Conservation (phyloP, 2,329 filamentous ascomycete genomes). For the Madurella mycetomatis region DNA sequence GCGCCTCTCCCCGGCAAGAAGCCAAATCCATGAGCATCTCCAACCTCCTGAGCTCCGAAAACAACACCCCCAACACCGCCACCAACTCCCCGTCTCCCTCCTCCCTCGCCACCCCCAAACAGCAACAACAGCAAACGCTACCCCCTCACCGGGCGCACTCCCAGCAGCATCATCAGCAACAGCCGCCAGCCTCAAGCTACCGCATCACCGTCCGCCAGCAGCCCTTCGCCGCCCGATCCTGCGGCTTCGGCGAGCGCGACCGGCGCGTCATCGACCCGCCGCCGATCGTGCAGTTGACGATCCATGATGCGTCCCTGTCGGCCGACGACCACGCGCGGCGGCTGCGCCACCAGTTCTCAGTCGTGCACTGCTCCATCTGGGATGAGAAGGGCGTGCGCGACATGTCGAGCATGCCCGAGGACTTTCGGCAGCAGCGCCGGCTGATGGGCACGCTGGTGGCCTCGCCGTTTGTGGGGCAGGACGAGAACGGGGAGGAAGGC, state of each 20-base stretch:
- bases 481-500: slow-evolving; percentile 68
- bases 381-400: slow-evolving; percentile 64
- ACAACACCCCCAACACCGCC: slow-evolving; percentile 1
- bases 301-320: slow-evolving; percentile 54
- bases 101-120: neutral
- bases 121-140: slow-evolving; percentile 1
- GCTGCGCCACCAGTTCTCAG: slow-evolving; percentile 60
- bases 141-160: slow-evolving; percentile 1
- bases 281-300: slow-evolving; percentile 70
- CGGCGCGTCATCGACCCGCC: slow-evolving; percentile 78
- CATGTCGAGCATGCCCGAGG: slow-evolving; percentile 66
- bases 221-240: slow-evolving; percentile 71
- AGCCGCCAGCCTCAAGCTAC: slow-evolving; percentile 30
- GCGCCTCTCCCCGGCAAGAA: slow-evolving; percentile 26
- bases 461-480: slow-evolving; percentile 69
- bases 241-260: slow-evolving; percentile 78
- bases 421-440: slow-evolving; percentile 66
- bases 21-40: slow-evolving; percentile 31
- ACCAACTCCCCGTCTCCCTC: neutral
- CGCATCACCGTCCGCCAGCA: slow-evolving; percentile 67
- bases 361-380: slow-evolving; percentile 74
- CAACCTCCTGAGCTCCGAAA: slow-evolving; percentile 28
- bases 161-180: slow-evolving; percentile 7
- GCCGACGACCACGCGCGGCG: slow-evolving; percentile 49
- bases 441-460: slow-evolving; percentile 77